Evolutionary conservation across 1,139 yeast species (phyloP), one percentile per base, ranked within the genome.

Genomic region (Protomyces lactucae-debilis): DNA sequence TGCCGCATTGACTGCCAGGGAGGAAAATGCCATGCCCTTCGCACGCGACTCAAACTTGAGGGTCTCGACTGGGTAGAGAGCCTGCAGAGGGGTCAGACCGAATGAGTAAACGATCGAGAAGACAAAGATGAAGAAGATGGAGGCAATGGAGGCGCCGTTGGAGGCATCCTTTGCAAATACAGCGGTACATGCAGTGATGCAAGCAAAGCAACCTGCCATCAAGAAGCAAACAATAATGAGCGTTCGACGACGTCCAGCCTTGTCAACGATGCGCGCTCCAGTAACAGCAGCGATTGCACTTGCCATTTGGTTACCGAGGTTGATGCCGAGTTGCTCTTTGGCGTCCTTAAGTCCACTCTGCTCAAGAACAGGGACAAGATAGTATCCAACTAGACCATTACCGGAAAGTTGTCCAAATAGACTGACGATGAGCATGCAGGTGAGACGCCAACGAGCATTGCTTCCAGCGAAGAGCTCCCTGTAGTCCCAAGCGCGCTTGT

Each of bases 311-410:
- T 67, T 55, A 18, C 72, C 70, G 10, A 67, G 64, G 59, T 71
- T 71, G 64, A 71, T 65, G 45, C 57, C 54, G 10, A 69, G 77
- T 72, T 80, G 82, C 65, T 71, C 70, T 18, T 71, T 71, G 16
- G 74, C 69, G 39, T 71, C 74, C 45, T 80, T 80, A 66, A 80
- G 78, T 60, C 81, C 81, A 69, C 79, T 77, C 28, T 79, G 74
- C 65, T 73, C 72, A 68, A 79, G 74, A 21, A 80, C 81, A 66
- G 76, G 74, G 65, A 74, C 76, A 66, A 80, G 73, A 70, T 80
- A 80, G 73, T 79, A 80, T 0, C 82, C 77, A 25, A 79, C 79
- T 65, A 80, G 75, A 46, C 81, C 82, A 54, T 72, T 72, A 18
- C 74, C 74, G 8, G 80, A 76, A 46, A 79, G 73, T 68, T 80